Conservation (phyloP, 1,284 basidiomycete species). For the Sanguinoderma infundibulare region DNA sequence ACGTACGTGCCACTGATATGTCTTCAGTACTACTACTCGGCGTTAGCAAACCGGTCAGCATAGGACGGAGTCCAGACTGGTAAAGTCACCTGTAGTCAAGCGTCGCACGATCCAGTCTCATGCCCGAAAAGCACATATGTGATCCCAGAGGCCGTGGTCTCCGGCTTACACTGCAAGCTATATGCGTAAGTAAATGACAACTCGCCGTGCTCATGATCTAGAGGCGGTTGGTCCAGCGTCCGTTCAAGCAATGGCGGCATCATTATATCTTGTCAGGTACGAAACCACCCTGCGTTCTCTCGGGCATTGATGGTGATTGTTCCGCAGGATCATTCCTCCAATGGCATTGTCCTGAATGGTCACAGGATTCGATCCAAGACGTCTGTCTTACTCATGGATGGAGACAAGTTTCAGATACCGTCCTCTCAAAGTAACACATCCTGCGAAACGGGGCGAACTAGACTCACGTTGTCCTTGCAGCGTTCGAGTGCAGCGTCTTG, state of each 20-base stretch:
- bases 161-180: conserved; percentile 75
- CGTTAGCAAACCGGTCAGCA: conserved; percentile 62
- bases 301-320: conserved; percentile 1
- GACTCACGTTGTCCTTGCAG: conserved; percentile 40
- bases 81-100: conserved; percentile 18
- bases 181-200: conserved; percentile 60
- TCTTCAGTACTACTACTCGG: conserved; percentile 47
- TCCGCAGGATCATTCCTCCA: conserved; percentile 74
- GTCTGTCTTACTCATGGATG: conserved; percentile 74
- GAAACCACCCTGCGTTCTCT: neutral
- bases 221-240: conserved; percentile 45
- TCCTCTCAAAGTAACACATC: conserved; percentile 54
- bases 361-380: conserved; percentile 66
- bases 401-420: conserved; percentile 70
- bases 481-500: conserved; percentile 66
- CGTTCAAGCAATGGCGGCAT: conserved; percentile 71
- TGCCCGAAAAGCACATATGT: conserved; percentile 49
- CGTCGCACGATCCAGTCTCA: neutral
- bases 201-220: neutral
- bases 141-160: conserved; percentile 56
- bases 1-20: conserved; percentile 5
- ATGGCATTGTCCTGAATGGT: conserved; percentile 75
- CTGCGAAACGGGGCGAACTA: neutral
- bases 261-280: conserved; percentile 77
- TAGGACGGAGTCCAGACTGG: conserved; percentile 61